These are phyloP conservation scores for Rossbeevera mucosa DNA, from an alignment of 768 basidiomycete species.

Conservation along the genomic window DNA sequence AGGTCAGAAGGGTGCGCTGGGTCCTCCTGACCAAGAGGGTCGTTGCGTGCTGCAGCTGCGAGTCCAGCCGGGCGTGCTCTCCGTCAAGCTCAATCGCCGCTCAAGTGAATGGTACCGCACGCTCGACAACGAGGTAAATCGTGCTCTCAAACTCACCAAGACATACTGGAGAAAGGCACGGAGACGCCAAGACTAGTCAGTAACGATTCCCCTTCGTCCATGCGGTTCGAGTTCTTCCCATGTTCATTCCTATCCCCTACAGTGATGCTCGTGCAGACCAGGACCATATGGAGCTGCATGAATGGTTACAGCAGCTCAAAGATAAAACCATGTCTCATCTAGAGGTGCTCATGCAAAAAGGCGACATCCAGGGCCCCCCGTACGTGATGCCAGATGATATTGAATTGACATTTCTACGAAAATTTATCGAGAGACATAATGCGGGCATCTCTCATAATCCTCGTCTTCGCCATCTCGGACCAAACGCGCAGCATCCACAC, in stretches of 20 bases:
- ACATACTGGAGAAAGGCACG: conserved; percentile 83
- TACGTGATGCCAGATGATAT: conserved; percentile 77
- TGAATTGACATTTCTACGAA: conserved; percentile 73
- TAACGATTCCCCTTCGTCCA: conserved; percentile 1
- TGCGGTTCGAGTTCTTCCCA: neutral
- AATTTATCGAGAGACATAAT: conserved; percentile 77
- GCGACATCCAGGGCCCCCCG: conserved; percentile 79
- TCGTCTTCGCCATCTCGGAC: conserved; percentile 56
- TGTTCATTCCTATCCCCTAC: neutral
- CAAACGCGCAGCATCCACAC: conserved; percentile 28
- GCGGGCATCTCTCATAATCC: conserved; percentile 77
- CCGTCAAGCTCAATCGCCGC: conserved; percentile 67
- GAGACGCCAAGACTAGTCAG: conserved; percentile 67
- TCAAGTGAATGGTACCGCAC: conserved; percentile 80
- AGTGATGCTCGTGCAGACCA: conserved; percentile 75
- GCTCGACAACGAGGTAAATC: conserved; percentile 74
- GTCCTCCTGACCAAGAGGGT: conserved; percentile 68
- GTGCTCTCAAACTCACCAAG: conserved; percentile 78
- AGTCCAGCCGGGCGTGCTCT: conserved; percentile 79
- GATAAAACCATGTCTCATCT: conserved; percentile 88
- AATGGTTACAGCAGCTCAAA: conserved; percentile 83
- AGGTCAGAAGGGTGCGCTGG: conserved; percentile 77
- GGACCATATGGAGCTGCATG: conserved; percentile 85
- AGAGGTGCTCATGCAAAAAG: conserved; percentile 83
- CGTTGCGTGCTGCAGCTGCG: conserved; percentile 73